phyloP scores from a whole-genome alignment of 768 basidiomycete species.

The Naganishia kalamii region DNA sequence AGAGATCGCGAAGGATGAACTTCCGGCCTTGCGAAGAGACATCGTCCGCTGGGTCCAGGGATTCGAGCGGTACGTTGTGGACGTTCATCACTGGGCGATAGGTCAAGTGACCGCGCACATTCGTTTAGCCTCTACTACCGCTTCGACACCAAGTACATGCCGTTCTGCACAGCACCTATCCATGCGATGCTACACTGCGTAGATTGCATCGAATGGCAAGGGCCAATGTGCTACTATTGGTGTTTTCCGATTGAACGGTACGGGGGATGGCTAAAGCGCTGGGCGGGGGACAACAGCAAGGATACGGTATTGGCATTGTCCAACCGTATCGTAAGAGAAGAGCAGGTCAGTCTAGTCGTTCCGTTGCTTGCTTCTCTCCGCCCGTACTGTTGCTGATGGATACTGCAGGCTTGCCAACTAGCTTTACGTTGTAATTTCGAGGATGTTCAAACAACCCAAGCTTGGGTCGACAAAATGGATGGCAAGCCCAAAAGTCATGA shows the following conservation, averaged over 20 bases:
- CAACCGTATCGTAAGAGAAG: background rate
- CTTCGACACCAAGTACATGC: constrained; percentile 27
- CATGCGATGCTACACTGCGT: constrained; percentile 45
- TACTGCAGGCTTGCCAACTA: background rate
- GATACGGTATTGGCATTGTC: background rate
- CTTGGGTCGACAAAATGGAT: constrained; percentile 3
- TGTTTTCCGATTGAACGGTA: constrained; percentile 44
- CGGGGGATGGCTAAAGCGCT: constrained; percentile 24
- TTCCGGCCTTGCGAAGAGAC: background rate
- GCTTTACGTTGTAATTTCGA: background rate
- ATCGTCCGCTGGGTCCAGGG: background rate
- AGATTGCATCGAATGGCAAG: constrained; percentile 33
- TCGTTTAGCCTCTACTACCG: constrained; percentile 42
- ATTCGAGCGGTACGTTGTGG: background rate
- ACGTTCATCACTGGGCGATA: too few relatives aligned
- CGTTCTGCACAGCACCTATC: constrained; percentile 44
- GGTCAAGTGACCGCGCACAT: too few relatives aligned
- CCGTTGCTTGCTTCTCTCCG: background rate
- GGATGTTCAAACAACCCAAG: background rate
- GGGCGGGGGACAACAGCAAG: background rate
- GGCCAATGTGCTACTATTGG: constrained; percentile 39
- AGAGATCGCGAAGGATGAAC: background rate
- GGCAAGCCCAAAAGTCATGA: background rate
- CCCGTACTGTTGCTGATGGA: background rate
- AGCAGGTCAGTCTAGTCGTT: background rate